Conservation (phyloP, 2,329 filamentous ascomycete genomes). For the Aureobasidium leucospermi region DNA sequence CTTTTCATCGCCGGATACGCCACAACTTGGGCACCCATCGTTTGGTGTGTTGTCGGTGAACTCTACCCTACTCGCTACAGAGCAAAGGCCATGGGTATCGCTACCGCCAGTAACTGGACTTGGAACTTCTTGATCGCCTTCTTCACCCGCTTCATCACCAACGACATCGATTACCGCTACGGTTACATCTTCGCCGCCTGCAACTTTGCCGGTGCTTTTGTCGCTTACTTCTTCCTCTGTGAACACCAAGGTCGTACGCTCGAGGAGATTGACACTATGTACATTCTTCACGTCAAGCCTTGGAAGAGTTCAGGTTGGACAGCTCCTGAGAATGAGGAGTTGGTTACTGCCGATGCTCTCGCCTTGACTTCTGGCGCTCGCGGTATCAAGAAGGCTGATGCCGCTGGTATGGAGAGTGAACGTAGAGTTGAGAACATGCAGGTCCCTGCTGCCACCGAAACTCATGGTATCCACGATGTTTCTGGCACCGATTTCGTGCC, state of each 20-base stretch:
- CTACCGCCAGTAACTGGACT: slow-evolving; percentile 57
- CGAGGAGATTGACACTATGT: slow-evolving; percentile 37
- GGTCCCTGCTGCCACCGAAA: slow-evolving; percentile 20
- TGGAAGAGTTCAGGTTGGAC: slow-evolving; percentile 28
- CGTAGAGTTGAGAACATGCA: slow-evolving; percentile 14
- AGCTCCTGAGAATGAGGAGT: slow-evolving; percentile 23
- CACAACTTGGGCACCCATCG: slow-evolving; percentile 59
- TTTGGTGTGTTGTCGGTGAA: slow-evolving; percentile 63
- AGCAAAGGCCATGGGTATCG: slow-evolving; percentile 47
- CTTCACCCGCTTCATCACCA: slow-evolving; percentile 33
- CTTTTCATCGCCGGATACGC: slow-evolving; percentile 54
- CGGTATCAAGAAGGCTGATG: slow-evolving; percentile 26
- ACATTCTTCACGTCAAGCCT: slow-evolving; percentile 29
- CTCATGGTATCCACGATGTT: slow-evolving; percentile 25
- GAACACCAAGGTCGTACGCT: slow-evolving; percentile 31
- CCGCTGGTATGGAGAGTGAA: slow-evolving; percentile 15
- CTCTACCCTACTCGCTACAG: slow-evolving; percentile 56
- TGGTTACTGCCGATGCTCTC: slow-evolving; percentile 23
- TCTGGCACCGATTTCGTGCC: slow-evolving; percentile 22
- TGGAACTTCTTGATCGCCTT: slow-evolving; percentile 30
- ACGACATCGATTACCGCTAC: slow-evolving; percentile 33
- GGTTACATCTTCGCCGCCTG: slow-evolving; percentile 34
- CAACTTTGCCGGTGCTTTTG: slow-evolving; percentile 26
- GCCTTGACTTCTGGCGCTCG: slow-evolving; percentile 25
- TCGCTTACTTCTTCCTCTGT: slow-evolving; percentile 34